These are phyloP conservation scores for Picochlorum sp. DNA, from an alignment of 139 green algal genomes.

Conservation along the genomic window DNA sequence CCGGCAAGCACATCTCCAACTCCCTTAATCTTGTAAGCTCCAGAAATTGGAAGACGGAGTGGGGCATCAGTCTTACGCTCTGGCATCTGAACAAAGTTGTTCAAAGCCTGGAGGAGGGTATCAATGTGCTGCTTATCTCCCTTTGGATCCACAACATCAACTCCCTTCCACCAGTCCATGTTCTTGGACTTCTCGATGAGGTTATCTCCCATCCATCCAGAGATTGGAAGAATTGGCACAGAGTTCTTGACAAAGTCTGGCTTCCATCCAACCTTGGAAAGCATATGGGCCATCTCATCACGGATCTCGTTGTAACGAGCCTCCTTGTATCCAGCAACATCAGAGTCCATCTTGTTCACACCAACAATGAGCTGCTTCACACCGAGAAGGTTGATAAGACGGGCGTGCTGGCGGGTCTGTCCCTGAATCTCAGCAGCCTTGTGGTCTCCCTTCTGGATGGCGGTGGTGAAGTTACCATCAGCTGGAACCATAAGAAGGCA, in stretches of 20 bases:
- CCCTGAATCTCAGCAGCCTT: conserved; percentile 92
- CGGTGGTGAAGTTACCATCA: conserved; percentile 91
- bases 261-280: conserved; percentile 72
- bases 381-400: conserved; percentile 94
- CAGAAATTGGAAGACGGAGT: conserved; percentile 85
- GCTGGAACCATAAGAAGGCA: conserved; percentile 80
- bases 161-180: conserved; percentile 90
- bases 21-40: conserved; percentile 99
- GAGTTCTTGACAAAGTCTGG: conserved; percentile 74
- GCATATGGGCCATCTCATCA: conserved; percentile 92
- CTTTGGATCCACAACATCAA: conserved; percentile 52
- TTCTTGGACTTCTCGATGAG: conserved; percentile 92
- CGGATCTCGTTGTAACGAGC: conserved; percentile 94
- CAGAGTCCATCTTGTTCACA: conserved; percentile 98
- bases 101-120: conserved; percentile 83
- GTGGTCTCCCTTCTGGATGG: conserved; percentile 97
- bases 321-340: conserved; percentile 84
- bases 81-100: conserved; percentile 69
- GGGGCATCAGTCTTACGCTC: conserved; percentile 76
- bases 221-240: conserved; percentile 96
- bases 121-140: conserved; percentile 44
- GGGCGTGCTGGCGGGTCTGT: conserved; percentile 98
- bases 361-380: conserved; percentile 96
- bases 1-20: conserved; percentile 96
- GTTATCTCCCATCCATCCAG: conserved; percentile 98